These are phyloP conservation scores for Areca catechu DNA, from an alignment of 176 grass and related monocot species.

Conservation along the genomic window DNA sequence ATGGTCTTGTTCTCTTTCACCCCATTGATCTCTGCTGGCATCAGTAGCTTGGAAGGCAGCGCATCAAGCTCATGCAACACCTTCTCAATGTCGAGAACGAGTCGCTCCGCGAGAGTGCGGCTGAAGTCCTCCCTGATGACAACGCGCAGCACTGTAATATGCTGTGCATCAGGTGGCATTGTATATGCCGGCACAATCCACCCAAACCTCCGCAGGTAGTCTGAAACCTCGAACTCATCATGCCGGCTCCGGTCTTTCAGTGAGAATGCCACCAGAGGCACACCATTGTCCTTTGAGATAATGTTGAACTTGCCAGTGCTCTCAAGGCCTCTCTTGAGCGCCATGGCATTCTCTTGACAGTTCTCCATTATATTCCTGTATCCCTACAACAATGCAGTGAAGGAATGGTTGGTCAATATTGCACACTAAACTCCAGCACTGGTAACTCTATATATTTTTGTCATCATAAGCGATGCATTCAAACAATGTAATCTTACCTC, in stretches of 20 bases:
- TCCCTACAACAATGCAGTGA: constrained; percentile 31
- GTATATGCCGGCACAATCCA: constrained; percentile 99
- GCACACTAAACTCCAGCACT: too few relatives aligned
- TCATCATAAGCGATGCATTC: too few relatives aligned
- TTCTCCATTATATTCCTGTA: constrained; percentile 99
- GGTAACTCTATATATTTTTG: too few relatives aligned
- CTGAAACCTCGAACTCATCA: constrained; percentile 90
- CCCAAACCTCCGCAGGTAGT: constrained; percentile 85
- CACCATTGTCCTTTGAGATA: constrained; percentile 84
- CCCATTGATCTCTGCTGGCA: not conserved
- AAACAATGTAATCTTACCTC: constrained; percentile 31
- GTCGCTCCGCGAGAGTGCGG: constrained; percentile 85
- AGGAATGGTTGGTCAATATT: not conserved
- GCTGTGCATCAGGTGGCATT: constrained; percentile 85
- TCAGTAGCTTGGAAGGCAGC: constrained; percentile 48
- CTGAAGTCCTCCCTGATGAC: constrained; percentile 98
- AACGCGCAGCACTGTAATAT: constrained; percentile 87
- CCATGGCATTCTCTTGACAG: constrained; percentile 93
- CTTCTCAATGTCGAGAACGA: constrained; percentile 80
- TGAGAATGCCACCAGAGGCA: constrained; percentile 91
- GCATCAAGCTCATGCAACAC: constrained; percentile 67
- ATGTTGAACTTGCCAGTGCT: constrained; percentile 67
- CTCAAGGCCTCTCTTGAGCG: constrained; percentile 73
- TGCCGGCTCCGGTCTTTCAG: constrained; percentile 74
- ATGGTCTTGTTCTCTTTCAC: too few relatives aligned